Base-by-base conservation (phyloP, 208 protist species). In the Phytomonas sp. region DNA sequence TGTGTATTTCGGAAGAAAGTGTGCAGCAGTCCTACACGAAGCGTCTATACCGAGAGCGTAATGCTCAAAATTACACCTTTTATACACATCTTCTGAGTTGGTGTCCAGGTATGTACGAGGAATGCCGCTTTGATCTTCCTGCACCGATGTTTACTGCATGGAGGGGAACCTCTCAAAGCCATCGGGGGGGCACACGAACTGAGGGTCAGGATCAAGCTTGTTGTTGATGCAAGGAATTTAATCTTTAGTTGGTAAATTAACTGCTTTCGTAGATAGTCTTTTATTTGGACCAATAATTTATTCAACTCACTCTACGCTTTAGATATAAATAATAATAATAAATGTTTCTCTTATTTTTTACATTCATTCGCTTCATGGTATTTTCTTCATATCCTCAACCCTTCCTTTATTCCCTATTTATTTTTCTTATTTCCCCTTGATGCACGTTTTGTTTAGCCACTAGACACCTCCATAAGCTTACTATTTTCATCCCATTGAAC, bases 1-100 rank as follows among this genome's bases (percentile, higher is more conserved):
- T 91, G 69, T 81, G 79, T 70, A 89, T 95, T 36, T 91, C 89
- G 0, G 87, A 92, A 40, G 87, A 95, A 64, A 79, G 80, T 43
- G 79, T 95, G 13, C 77, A 92, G 77, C 75, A 84, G 0, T 93
- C 85, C 69, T 86, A 85, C 67, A 77, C 79, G 7, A 91, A 88
- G 76, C 82, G 84, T n/a, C 67, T 89, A 26, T 76, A 82, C 34
- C 86, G 82, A 31, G 89, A 95, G 77, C 70, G 77, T 29, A 85
- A 89, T 65, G 73, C 80, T 67, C 75, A 79, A 51, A 92, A 84
- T 76, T 95, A 88, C 72, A 88, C 79, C 68, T 95, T 95, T 76
- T 92, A 91, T 68, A 74, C 82, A 6, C 89, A 95, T 65, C 69
- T 95, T 62, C 87, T 95, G n/a, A 91, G 84, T 77, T 95, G 89